Percentiles rank a stretch among this genome's conserved stretches.
phyloP scores from a whole-genome alignment of 805 yeast genomes.

The Starmerella asiatica region DNA sequence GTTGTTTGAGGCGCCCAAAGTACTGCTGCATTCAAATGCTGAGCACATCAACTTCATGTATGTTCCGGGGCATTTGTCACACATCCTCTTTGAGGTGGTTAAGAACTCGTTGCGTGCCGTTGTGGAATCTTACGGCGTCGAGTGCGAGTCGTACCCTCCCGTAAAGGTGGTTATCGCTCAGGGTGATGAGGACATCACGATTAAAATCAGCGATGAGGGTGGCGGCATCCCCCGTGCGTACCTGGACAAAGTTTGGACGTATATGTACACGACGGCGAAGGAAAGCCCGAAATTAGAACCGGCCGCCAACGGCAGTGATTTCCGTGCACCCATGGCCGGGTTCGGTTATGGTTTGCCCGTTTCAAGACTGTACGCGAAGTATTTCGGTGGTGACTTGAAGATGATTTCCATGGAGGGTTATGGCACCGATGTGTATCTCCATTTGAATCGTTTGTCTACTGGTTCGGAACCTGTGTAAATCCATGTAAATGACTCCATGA shows the following conservation, averaged over 20 bases:
- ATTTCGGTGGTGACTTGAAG: constrained; percentile 81
- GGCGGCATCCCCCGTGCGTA: constrained; percentile 84
- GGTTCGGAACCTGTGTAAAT: constrained; percentile 46
- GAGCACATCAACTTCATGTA: constrained; percentile 67
- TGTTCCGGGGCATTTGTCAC: constrained; percentile 85
- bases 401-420: constrained; percentile 86
- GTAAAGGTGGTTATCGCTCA: constrained; percentile 76
- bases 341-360: constrained; percentile 86
- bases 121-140: constrained; percentile 60
- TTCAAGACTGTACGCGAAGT: constrained; percentile 71
- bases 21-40: constrained; percentile 60
- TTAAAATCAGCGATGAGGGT: constrained; percentile 84
- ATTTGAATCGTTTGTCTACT: constrained; percentile 63
- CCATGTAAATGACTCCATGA: too few relatives aligned
- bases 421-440: constrained; percentile 85
- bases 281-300: constrained; percentile 53
- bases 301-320: constrained; percentile 45
- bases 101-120: constrained; percentile 83
- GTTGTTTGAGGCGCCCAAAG: constrained; percentile 71
- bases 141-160: constrained; percentile 64
- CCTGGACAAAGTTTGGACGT: constrained; percentile 79
- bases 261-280: constrained; percentile 76
- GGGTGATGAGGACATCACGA: constrained; percentile 81
- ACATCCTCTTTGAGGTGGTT: constrained; percentile 78
- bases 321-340: constrained; percentile 88